Conservation (phyloP, 2,329 filamentous ascomycete genomes). For the Tolypocladium sp. region DNA sequence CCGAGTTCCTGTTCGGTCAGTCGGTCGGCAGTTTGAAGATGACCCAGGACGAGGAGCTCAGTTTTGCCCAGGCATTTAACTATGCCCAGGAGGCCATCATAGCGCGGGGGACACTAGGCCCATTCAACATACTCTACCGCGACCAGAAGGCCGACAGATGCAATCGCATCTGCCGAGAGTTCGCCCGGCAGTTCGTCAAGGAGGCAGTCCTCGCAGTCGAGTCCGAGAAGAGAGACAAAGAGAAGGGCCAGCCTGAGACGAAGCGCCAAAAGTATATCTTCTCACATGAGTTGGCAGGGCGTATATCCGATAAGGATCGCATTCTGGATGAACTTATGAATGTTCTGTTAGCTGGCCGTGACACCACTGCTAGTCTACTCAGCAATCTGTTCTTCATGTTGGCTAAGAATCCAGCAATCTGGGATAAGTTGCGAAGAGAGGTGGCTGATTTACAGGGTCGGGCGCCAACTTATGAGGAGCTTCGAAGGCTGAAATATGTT, state of each 20-base stretch:
- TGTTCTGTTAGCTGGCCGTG: slow-evolving; percentile 23
- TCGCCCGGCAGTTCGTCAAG: slow-evolving; percentile 6
- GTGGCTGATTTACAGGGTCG: slow-evolving; percentile 11
- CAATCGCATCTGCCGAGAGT: slow-evolving; percentile 4
- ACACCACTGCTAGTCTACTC: slow-evolving; percentile 27
- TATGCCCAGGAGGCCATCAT: slow-evolving; percentile 14
- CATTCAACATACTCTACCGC: slow-evolving; percentile 8
- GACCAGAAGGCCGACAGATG: slow-evolving; percentile 5
- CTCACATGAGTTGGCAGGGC: slow-evolving; percentile 11
- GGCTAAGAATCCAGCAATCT: slow-evolving; percentile 23
- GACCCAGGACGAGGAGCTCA: slow-evolving; percentile 2
- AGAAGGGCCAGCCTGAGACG: background rate
- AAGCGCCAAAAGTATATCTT: slow-evolving; percentile 12
- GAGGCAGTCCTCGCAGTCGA: slow-evolving; percentile 2
- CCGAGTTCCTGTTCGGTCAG: slow-evolving; percentile 48
- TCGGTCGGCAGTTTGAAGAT: slow-evolving; percentile 15
- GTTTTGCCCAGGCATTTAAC: slow-evolving; percentile 23
- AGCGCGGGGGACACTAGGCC: slow-evolving; percentile 3
- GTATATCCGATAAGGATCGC: slow-evolving; percentile 1
- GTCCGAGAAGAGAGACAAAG: slow-evolving; percentile 2
- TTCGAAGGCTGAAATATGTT: slow-evolving; percentile 11
- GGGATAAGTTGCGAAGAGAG: slow-evolving; percentile 30
- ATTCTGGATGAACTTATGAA: slow-evolving; percentile 18
- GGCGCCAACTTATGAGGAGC: slow-evolving; percentile 10
- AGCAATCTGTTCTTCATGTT: slow-evolving; percentile 23